These are phyloP conservation scores for Oryza officinalis DNA, from an alignment of 176 grass and related monocot genomes.

Conservation along the genomic window DNA sequence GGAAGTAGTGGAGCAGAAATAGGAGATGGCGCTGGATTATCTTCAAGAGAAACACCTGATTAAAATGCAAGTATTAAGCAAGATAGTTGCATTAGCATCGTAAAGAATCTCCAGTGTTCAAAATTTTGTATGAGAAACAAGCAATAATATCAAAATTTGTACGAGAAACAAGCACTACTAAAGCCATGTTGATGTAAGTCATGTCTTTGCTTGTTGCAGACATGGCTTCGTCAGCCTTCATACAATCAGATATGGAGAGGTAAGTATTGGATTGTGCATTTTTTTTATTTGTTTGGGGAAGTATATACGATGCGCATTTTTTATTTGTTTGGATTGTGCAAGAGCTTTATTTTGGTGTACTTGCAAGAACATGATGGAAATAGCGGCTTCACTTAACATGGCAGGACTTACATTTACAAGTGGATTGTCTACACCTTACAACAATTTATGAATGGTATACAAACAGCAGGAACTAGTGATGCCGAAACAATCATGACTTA, in stretches of 20 bases:
- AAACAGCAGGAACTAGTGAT: constrained; percentile 55
- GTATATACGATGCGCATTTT: constrained; percentile 34
- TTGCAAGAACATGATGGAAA: constrained; percentile 53
- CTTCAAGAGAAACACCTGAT: too few species aligned
- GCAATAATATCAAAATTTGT: too few species aligned
- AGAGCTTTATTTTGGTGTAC: constrained; percentile 10
- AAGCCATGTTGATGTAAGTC: background rate
- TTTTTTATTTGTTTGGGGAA: constrained; percentile 27
- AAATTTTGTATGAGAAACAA: too few species aligned
- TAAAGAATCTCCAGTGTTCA: too few species aligned
- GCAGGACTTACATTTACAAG: constrained; percentile 53
- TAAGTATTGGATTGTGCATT: too few species aligned
- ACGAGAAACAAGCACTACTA: too few species aligned
- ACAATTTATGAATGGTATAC: constrained; percentile 60
- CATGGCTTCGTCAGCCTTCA: constrained; percentile 52
- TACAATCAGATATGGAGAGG: too few species aligned
- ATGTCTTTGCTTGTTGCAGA: constrained; percentile 27
- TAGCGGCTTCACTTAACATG: constrained; percentile 56
- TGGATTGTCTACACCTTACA: constrained; percentile 61
- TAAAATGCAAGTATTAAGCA: too few species aligned
- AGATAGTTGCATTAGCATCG: too few species aligned
- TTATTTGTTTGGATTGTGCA: background rate
- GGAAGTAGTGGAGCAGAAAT: too few species aligned
- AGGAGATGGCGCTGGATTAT: too few species aligned
- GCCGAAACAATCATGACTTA: background rate